phyloP scores from a whole-genome alignment of 768 basidiomycete genomes.

The Pleurotus tuber-regium region DNA sequence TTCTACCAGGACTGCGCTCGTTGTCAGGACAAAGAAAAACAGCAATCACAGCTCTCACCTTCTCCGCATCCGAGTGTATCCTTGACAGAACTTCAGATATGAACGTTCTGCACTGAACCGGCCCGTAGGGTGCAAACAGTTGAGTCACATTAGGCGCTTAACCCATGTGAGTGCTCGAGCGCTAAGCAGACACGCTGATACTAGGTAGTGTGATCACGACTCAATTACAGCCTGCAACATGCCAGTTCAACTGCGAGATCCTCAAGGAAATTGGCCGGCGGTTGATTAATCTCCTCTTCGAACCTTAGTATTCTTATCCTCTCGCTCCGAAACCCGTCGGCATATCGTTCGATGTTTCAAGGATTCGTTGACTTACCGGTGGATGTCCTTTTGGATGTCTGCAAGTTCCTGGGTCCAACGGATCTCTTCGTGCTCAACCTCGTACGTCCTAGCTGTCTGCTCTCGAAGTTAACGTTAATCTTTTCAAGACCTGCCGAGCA shows the following conservation, averaged over 20 bases:
- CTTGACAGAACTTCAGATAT: no score
- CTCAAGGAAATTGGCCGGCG: neutral
- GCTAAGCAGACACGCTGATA: conserved; percentile 17
- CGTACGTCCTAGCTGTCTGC: neutral
- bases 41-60: no score
- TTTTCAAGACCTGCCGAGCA: neutral
- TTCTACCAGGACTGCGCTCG: no score
- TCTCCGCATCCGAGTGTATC: no score
- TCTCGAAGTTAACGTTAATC: neutral
- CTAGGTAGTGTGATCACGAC: conserved; percentile 17
- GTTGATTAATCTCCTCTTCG: neutral
- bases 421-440: neutral
- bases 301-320: neutral
- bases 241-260: neutral
- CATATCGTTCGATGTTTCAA: no score
- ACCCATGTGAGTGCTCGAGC: no score
- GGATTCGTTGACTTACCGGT: neutral
- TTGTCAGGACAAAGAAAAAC: no score
- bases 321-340: no score
- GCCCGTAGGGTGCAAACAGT: no score
- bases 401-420: neutral
- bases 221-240: no score
- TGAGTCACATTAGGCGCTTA: no score
- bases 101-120: no score
- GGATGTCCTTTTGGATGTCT: neutral